Evolutionary conservation across 495 filamentous ascomycete genomes (phyloP), one percentile per base, ranked within the genome.

Genomic region (Extremus antarcticus): DNA sequence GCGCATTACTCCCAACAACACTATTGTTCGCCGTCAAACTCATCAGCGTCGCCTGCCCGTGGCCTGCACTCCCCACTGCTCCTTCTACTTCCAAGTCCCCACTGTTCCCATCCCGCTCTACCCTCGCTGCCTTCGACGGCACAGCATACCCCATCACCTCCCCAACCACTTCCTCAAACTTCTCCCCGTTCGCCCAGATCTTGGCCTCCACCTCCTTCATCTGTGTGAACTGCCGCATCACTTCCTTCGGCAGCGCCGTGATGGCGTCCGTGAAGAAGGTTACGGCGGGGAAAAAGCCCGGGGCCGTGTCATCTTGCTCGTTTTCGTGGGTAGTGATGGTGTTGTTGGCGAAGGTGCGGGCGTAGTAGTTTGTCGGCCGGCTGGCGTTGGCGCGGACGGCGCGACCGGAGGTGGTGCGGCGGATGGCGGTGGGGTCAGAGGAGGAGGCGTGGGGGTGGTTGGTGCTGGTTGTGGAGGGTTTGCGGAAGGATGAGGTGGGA

Each of bases 121-220:
- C 32, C 19, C 2, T 47, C 16, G 32, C 24, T 25, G 40, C 43
- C 25, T 50, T 51, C 35, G 59, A 13, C 9, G 55, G 55, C 1
- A 58, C 40, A 17, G 51, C 45, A 20, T 75, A 54, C 79, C 77
- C 51, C 83, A 80, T 19, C 32, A 85, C 81, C 53, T 73, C 73
- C 38, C 82, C 75, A 57, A 94, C 77, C 55, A 90, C 73, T 62
- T 84, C 74, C 54, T 83, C 76, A 29, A 95, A 75, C 62, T 79
- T 71, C 57, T 84, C 79, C 69, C 88, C 84, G 2, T 85, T 82
- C 20, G 80, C 78, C 64, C 85, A 85, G 51, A 88, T 80, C 70
- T 99, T 99, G 48, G 92, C 91, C 73, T 99, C 94, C 29, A 96
- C 92, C 68, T 99, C 92, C 62, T 95, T 95, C 49, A 99, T 73